phyloP scores from a whole-genome alignment of 768 basidiomycete genomes.

The Trametes cubensis region DNA sequence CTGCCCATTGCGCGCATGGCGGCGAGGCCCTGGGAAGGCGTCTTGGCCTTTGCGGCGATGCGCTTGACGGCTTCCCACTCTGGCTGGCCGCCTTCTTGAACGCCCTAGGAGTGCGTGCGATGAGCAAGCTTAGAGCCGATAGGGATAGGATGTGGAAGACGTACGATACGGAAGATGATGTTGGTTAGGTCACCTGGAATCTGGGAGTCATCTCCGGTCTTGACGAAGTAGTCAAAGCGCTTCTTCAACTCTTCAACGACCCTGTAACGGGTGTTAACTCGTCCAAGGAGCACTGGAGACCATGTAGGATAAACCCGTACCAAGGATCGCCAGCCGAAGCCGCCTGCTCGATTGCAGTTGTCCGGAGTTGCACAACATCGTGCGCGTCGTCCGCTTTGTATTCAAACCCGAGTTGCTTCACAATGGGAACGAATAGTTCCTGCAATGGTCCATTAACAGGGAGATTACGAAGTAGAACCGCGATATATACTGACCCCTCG shows the following conservation, averaged over 20 bases:
- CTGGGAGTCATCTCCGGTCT: constrained; percentile 70
- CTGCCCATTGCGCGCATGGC: constrained; percentile 58
- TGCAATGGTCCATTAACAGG: constrained; percentile 29
- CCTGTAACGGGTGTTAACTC: constrained; percentile 44
- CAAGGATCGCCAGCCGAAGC: constrained; percentile 47
- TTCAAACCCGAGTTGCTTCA: constrained; percentile 78
- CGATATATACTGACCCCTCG: constrained; percentile 49
- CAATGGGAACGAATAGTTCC: constrained; percentile 74
- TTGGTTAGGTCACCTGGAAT: constrained; percentile 83
- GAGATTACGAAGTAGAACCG: neutral
- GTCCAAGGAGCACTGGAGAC: neutral
- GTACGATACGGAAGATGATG: constrained; percentile 46
- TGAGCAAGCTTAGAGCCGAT: neutral
- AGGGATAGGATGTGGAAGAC: neutral
- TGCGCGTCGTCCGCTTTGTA: constrained; percentile 65
- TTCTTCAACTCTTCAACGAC: constrained; percentile 71
- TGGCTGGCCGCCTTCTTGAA: constrained; percentile 68
- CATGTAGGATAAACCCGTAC: constrained; percentile 29
- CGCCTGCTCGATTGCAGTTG: constrained; percentile 65
- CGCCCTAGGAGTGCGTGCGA: constrained; percentile 49
- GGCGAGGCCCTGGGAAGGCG: constrained; percentile 70
- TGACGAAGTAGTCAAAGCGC: constrained; percentile 72
- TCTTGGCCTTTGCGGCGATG: constrained; percentile 72
- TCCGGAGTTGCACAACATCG: constrained; percentile 73
- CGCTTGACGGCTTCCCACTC: constrained; percentile 77